Evolutionary conservation across 2,329 filamentous ascomycete species (phyloP), one percentile per base, ranked within the genome.

Genomic region (Raffaelea arxii): DNA sequence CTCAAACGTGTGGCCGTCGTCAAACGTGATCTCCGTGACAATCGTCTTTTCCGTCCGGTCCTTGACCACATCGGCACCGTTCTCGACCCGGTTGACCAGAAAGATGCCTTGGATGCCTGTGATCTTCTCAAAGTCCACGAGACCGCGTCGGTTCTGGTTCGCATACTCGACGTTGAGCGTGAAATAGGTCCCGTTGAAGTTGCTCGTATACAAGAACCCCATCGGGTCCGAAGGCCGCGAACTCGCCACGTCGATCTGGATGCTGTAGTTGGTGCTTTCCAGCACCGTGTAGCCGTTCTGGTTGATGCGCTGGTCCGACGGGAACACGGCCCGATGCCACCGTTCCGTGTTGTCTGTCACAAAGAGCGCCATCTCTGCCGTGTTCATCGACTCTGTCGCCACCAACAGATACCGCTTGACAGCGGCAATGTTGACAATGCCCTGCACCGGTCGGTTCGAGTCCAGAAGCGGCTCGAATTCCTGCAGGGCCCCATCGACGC

Each of bases 181-280:
- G 62, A 97, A 98, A 64, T 91, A 96, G 3, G 89, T 96, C 50
- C 92, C 92, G 60, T 97, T 94, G 25, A 90, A 97, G 62, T 98
- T 98, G 61, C 91, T 97, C 6, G 89, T 94, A 59, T 96, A 91
- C 47, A 98, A 72, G 11, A 85, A 81, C 27, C 92, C 94, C 78
- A 95, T 91, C 1, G 84, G 78, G 32, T 76, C 78, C 1, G 74
- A 75, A 12, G 75, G 75, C 39, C 69, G 70, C 35, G 71, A 71
- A 2, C 84, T 87, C 75, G 91, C 82, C 52, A 97, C 90, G 63
- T 97, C 90, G 46, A 98, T 81, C 65, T 97, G 91, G 56, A 98
- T 89, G 68, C 91, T 96, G 70, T 98, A 96, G 60, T 95, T 91
- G 37, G 92, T 97, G 58, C 90, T 92, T 66, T 97, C 91, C 36